phyloP scores from a whole-genome alignment of 805 yeast species.

The Pichia nanzhaoensis region DNA sequence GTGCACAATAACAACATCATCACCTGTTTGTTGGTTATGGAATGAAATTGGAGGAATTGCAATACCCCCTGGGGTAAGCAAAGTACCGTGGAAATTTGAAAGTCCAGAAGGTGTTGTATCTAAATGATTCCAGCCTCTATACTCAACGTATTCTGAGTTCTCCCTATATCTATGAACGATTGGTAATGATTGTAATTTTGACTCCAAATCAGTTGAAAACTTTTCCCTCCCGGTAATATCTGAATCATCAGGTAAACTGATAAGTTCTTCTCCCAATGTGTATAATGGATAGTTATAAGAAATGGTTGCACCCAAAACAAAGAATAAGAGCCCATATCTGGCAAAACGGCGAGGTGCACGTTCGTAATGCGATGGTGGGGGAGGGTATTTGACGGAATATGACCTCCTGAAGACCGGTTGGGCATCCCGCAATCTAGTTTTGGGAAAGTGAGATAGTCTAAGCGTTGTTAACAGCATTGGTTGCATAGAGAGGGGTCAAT shows the following conservation, averaged over 20 bases:
- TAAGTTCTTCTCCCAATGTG: slow-evolving; percentile 20
- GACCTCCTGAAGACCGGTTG: not conserved
- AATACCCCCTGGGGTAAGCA: slow-evolving; percentile 73
- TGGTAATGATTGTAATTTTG: slow-evolving; percentile 41
- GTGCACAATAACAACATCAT: slow-evolving; percentile 63
- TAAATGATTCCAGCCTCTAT: slow-evolving; percentile 39
- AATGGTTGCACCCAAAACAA: slow-evolving; percentile 22
- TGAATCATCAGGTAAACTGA: slow-evolving; percentile 18
- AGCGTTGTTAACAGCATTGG: too few species aligned
- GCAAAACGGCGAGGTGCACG: not conserved
- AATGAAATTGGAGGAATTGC: slow-evolving; percentile 67
- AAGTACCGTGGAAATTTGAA: slow-evolving; percentile 35
- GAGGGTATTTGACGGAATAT: slow-evolving; percentile 16
- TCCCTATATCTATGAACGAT: slow-evolving; percentile 41
- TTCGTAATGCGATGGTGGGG: slow-evolving; percentile 16
- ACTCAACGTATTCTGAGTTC: slow-evolving; percentile 33
- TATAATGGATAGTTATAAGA: slow-evolving; percentile 26
- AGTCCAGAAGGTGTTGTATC: slow-evolving; percentile 26
- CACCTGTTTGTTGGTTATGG: slow-evolving; percentile 46
- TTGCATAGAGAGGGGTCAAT: too few species aligned
- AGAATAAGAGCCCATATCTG: slow-evolving; percentile 12
- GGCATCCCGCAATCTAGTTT: not conserved
- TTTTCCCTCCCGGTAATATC: slow-evolving; percentile 18
- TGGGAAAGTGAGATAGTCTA: too few species aligned
- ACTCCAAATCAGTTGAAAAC: slow-evolving; percentile 34